Base-by-base conservation (phyloP, 2,329 filamentous ascomycete species). In the Myriangium duriaei region DNA sequence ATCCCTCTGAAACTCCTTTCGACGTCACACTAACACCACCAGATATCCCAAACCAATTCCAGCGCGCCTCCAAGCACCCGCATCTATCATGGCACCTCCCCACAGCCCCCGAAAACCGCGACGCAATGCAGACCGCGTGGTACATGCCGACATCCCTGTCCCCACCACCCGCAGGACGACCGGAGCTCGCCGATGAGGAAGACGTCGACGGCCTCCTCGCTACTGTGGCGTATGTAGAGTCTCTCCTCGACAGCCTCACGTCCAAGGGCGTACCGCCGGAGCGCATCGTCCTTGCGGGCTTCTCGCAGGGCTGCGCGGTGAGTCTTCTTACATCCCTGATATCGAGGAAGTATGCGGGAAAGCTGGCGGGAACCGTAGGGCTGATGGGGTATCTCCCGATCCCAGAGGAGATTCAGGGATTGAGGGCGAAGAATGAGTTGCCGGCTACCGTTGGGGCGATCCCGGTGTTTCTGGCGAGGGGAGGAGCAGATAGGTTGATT, bases 51-150 rank as follows among this genome's bases (percentile, higher is more conserved):
- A 55, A 60, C 17, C 65, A 68, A 45, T 69, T 70, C 46, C 65
- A 68, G 42, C 48, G 59, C 28, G 62, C 62, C 31, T 51, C 54
- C 42, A 71, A 69, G 49, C 56, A 71, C 4, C 58, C 64, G 1
- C 58, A 68, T 47, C 51, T 69, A 45, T 55, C 58, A 33, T 71
- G 67, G 67, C 52, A 69, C 29, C 58, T 71, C 17, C 67, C 69
- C 11, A 69, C 66, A 39, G 67, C 68, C 2, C 54, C 58, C 30
- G 56, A 64, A 28, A 62, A 68, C 46, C 60, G 55, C 40, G 63
- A 68, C 32, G 54, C 64, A 11, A 59, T 58, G 45, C 51, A 60
- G 15, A 64, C 58, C 42, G 68, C 63, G 13, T 71, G 64, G 67
- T 68, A 59, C 51, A 55, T 52, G 13, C 66, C 60, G 1, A 61